Evolutionary conservation across 1,139 yeast species (phyloP), one percentile per base, ranked within the genome.

Genomic region (Yamadazyma atmosphaerica): DNA sequence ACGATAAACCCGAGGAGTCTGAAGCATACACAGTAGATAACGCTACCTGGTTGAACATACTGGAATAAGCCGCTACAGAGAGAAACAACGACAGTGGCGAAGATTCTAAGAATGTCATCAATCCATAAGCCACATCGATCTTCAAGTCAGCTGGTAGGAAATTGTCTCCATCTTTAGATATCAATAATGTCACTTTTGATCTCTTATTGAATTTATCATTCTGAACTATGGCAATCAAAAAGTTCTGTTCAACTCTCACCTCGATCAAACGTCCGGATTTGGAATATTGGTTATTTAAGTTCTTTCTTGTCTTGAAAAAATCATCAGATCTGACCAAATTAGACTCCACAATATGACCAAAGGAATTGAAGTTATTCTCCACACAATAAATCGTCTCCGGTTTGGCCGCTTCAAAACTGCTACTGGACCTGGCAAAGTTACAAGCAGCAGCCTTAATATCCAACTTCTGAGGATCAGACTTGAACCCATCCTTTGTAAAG

Each of bases 1-100:
- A 83, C 37, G 68, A 69, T 31, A 78, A 54, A 1, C 95, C 94
- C 3, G 77, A 64, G 3, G 86, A 79, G 52, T 83, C 86, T 2
- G 88, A 79, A 2, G 77, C 61, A 50, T 74, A 79, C 11, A 86
- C 52, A 8, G 77, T 60, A 56, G 54, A 76, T 58, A 44, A 60
- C 35, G 42, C 48, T 33, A 41, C 51, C 11, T 49, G 44, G 1
- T 43, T 42, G 19, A 49, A 43, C 1, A 39, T 27, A 13, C 49
- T 39, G 3, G 58, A 45, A 38, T 50, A 54, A 12, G 43, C 37
- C 58, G 63, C 62, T 9, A 77, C 72, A 18, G 77, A 68, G 9
- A 86, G 51, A 46, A 80, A 79, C 9, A 85, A 55, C 0, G 87
- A 75, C 50, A 70, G 64, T 1, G 74, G 68, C 4, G 80, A 73